Evolutionary conservation across 139 green algal genomes (phyloP), one percentile per base, ranked within the genome.

Genomic region (Coelastrella sp.): DNA sequence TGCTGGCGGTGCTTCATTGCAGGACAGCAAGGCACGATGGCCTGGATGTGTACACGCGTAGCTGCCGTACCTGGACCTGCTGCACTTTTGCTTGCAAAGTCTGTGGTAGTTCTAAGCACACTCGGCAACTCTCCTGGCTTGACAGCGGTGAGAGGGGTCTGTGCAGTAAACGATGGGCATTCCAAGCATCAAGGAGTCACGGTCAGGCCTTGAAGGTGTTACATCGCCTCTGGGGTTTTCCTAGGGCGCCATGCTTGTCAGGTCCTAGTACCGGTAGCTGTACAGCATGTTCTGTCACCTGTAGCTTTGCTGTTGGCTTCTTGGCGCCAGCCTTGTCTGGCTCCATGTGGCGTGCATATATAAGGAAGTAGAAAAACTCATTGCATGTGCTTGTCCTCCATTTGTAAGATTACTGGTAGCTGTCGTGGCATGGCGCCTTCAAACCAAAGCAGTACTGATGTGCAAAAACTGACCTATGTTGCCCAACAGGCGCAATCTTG

Each of bases 81-180:
- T 59, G 20, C 7, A 58, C 6, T 60, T 57, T 65, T 78, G 82
- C 64, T 47, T 32, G 56, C 23, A 23, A 87, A 54, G 57, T 87
- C 82, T 19, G 5, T 57, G 10, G 82, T 66, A 2, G 82, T 87
- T 16, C 82, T 23, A 16, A 87, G 82, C 5, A 87, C 82, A n/a
- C 82, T 79, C 32, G 82, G 82, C 82, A 87, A 54, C 64, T 87
- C 82, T 32, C 82, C 82, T 57, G 82, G 64, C 65, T 87, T 87
- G 20, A 75, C 32, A 64, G 65, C 60, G 14, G 82, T 32, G 10
- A 10, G 4, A 23, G 64, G 82, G 6, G 32, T 78, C 64, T 78
- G 82, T 64, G 10, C 7, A n/a, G 10, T 14, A 61, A 7, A 59
- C 19, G n/a, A 59, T 20, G 17, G 14, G 79, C 0, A 71, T 77